Percentiles rank a stretch among this genome's conserved stretches.
Evolutionary conservation across 306 rosid genomes (phyloP).

Genomic region (Ammopiptanthus mongolicus): DNA sequence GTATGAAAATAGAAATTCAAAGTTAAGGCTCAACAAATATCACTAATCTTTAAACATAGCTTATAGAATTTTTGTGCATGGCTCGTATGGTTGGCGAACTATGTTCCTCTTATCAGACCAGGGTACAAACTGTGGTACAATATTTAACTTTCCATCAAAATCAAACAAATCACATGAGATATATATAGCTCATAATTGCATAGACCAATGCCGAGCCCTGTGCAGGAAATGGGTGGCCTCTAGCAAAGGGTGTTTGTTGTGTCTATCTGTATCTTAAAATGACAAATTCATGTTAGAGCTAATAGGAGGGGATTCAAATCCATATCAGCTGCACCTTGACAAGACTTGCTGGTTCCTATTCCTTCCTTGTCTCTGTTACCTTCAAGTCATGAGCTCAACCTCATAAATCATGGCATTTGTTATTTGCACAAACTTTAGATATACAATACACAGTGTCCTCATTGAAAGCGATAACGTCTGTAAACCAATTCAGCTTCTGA

Average conservation of each 20-base stretch:
- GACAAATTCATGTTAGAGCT: neutral
- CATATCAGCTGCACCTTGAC: neutral
- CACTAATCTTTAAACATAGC: too few relatives aligned
- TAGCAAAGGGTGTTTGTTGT: neutral
- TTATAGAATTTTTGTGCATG: neutral
- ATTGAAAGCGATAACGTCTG: neutral
- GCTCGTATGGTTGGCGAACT: neutral
- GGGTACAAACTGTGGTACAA: neutral
- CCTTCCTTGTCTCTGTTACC: neutral
- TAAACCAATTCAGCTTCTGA: neutral
- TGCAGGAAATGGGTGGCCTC: neutral
- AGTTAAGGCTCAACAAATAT: neutral
- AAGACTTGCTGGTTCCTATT: neutral
- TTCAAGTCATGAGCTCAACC: neutral
- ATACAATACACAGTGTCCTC: neutral
- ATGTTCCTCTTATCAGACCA: neutral
- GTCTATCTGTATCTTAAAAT: neutral
- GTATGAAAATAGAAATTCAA: neutral
- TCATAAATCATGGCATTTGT: neutral
- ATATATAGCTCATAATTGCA: neutral
- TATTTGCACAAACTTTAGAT: neutral
- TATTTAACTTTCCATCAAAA: neutral
- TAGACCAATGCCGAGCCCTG: neutral
- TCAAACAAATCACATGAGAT: neutral
- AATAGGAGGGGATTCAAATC: neutral